Base-by-base conservation (phyloP, 371 early-diverging fungal genomes). In the Coemansia sp. region DNA sequence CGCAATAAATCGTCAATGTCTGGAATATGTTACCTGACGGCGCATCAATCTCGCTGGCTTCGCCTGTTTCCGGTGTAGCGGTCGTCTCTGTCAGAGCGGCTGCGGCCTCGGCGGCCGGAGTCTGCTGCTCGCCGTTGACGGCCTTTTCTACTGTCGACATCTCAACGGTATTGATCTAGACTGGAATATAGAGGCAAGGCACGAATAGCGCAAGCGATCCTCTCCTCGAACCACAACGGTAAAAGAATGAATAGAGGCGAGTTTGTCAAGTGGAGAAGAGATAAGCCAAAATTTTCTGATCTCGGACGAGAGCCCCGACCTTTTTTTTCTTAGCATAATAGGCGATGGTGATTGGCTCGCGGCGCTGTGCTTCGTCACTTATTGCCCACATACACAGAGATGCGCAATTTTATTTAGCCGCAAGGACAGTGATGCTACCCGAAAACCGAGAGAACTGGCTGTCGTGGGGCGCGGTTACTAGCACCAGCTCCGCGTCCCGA, bases 391-490 rank as follows among this genome's bases (percentile, higher is more conserved):
- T 26, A 26, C 26, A 26, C 26, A 26, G 26, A 26, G 26, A 33
- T 33, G n/a, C 35, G 53, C 12, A 35, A 33, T 51, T 51, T 5
- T 8, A 33, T 50, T 42, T 69, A 41, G 38, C 43, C 43, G 47
- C 16, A 26, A 72, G 20, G 7, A 72, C 20, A n/a, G 61, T 10
- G 2, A 72, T 63, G 35, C 64, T 61, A 20, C 74, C 74, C 6
- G 61, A 55, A 20, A 72, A 57, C 30, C 74, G 54, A 8, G 74
- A 60, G 40, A 65, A 69, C 48, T 65, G 69, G 51, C 74, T 69
- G 59, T 72, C 74, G 51, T 72, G 74, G 45, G 65, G 74, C 36
- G 62, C 66, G 1, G 60, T 55, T 10, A 65, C 69, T n/a, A 69
- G 55, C 47, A 72, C 52, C 26, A 58, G 16, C 54, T 61, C 56